Percentiles rank a stretch among this genome's conserved stretches.
Conservation (phyloP, 192 early-diverging fungal species). For the Coemansia sp. region DNA sequence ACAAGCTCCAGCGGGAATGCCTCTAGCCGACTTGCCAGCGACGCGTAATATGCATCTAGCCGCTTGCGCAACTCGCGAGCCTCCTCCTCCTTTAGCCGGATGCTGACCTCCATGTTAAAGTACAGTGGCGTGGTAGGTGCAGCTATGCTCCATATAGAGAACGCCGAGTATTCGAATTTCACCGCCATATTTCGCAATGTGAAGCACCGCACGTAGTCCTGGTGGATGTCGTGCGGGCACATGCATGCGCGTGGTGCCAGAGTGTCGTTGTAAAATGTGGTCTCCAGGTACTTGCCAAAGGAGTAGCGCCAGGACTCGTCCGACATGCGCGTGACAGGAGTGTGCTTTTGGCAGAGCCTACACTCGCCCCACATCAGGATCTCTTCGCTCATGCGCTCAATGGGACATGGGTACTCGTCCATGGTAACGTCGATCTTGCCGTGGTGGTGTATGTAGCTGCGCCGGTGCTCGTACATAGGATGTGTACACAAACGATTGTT, state of each 20-base stretch:
- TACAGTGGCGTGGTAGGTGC: slow-evolving; percentile 41
- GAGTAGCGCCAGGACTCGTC: slow-evolving; percentile 91
- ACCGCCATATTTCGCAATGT: slow-evolving; percentile 71
- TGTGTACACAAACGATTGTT: slow-evolving; percentile 66
- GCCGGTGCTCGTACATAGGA: slow-evolving; percentile 77
- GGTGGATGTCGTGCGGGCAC: slow-evolving; percentile 81
- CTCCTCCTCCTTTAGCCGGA: slow-evolving; percentile 73
- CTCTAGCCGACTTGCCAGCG: slow-evolving; percentile 76
- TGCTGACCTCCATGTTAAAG: slow-evolving; percentile 57
- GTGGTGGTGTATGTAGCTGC: slow-evolving; percentile 82
- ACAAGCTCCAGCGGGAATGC: slow-evolving; percentile 78
- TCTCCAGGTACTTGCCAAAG: slow-evolving; percentile 95
- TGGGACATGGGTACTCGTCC: slow-evolving; percentile 59
- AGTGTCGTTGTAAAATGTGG: slow-evolving; percentile 77
- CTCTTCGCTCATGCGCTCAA: slow-evolving; percentile 65
- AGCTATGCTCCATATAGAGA: slow-evolving; percentile 38
- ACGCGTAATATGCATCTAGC: slow-evolving; percentile 83
- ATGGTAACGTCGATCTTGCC: slow-evolving; percentile 72
- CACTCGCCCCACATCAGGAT: slow-evolving; percentile 93
- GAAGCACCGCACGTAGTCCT: slow-evolving; percentile 85
- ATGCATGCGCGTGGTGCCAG: slow-evolving; percentile 63
- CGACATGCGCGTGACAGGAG: slow-evolving; percentile 75
- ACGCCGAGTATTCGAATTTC: slow-evolving; percentile 65
- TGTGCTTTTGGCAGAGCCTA: slow-evolving; percentile 65
- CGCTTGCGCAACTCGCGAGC: slow-evolving; percentile 62